Percentiles rank a stretch among this genome's conserved stretches.
Evolutionary conservation across 768 basidiomycete genomes (phyloP).

Genomic region (Russula emetica): DNA sequence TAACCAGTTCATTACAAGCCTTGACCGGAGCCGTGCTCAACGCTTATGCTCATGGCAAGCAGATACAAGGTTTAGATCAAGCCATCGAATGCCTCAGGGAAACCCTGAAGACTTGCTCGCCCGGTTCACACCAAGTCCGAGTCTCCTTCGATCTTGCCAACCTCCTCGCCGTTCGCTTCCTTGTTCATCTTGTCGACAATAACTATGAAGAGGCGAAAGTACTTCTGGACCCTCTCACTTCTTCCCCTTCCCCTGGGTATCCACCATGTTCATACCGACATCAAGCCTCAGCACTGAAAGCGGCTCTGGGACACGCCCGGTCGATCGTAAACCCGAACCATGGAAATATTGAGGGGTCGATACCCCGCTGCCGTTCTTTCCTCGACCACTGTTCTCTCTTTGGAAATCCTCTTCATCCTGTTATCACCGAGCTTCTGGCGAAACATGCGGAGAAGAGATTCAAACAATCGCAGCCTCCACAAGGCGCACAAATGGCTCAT

Average conservation of each 20-base stretch:
- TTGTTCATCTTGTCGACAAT: neutral
- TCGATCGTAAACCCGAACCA: neutral
- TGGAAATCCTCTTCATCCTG: neutral
- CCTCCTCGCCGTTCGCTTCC: neutral
- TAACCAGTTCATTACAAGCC: no score
- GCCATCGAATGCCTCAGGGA: no score
- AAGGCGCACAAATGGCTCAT: neutral
- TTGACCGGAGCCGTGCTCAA: no score
- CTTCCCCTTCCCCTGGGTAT: neutral
- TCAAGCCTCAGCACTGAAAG: neutral
- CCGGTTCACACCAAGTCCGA: neutral
- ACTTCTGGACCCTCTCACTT: neutral
- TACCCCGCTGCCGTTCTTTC: neutral
- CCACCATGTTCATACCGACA: neutral
- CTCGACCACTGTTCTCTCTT: neutral
- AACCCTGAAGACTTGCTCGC: neutral
- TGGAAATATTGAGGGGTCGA: neutral
- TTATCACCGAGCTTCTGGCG: neutral
- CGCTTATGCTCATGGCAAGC: no score
- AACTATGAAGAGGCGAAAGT: neutral
- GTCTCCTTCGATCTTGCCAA: neutral
- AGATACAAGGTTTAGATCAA: no score
- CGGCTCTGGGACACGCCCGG: neutral
- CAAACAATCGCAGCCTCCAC: neutral
- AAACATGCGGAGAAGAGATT: neutral